Conservation (phyloP, 768 basidiomycete species). For the Psilocybe sp. region DNA sequence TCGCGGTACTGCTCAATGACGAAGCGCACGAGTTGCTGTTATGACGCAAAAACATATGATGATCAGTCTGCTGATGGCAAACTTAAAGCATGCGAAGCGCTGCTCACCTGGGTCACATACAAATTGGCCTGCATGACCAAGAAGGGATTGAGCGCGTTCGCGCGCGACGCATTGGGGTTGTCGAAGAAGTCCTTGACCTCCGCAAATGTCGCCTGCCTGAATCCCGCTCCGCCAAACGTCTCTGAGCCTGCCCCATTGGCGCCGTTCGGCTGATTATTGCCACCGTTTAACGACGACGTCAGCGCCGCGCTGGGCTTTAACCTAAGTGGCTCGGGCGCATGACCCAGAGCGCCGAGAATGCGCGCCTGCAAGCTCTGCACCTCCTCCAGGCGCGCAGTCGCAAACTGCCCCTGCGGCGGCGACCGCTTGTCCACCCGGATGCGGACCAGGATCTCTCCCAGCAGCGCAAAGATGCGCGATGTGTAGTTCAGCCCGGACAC, state of each 20-base stretch:
- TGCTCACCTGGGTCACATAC: constrained; percentile 80
- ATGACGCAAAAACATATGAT: constrained; percentile 7
- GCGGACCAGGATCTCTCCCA: constrained; percentile 84
- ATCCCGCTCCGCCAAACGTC: constrained; percentile 60
- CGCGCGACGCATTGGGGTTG: constrained; percentile 83
- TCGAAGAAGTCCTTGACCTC: constrained; percentile 92
- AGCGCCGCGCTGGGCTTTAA: constrained; percentile 50
- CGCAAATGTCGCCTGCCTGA: constrained; percentile 79
- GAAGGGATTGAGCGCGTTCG: constrained; percentile 85
- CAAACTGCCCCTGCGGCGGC: constrained; percentile 82
- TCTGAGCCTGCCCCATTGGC: constrained; percentile 37
- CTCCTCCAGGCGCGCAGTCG: constrained; percentile 81
- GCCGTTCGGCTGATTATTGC: constrained; percentile 37
- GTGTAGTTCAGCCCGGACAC: constrained; percentile 87
- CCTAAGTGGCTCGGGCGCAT: constrained; percentile 73
- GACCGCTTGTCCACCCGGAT: constrained; percentile 86
- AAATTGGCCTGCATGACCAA: constrained; percentile 91
- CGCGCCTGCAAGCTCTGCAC: constrained; percentile 77
- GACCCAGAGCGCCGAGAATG: constrained; percentile 69
- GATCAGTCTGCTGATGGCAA: not conserved
- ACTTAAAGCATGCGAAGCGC: constrained; percentile 10
- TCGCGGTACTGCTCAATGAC: constrained; percentile 92
- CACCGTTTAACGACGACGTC: too few relatives aligned
- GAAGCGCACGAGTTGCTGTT: constrained; percentile 88
- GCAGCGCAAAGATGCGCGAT: constrained; percentile 80